Percentiles rank a stretch among this genome's conserved stretches.
These are phyloP conservation scores for Bipolaris gigantea DNA, from an alignment of 2,329 filamentous ascomycete species.

Conservation along the genomic window DNA sequence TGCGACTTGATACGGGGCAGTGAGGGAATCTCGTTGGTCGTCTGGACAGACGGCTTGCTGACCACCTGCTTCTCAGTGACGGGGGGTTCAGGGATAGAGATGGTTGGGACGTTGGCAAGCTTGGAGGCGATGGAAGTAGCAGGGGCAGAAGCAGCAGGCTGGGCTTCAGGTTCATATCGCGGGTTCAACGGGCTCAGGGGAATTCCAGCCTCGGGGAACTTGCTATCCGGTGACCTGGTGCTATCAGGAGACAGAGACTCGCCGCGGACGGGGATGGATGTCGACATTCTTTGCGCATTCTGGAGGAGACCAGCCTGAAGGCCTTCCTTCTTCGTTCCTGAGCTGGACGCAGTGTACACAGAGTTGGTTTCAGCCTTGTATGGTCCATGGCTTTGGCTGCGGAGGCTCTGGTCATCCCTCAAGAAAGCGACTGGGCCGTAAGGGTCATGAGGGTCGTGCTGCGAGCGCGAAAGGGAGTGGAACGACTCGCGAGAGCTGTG, in stretches of 20 bases:
- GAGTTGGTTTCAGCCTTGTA: conserved; percentile 50
- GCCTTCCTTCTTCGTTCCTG: conserved; percentile 49
- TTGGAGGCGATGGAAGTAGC: conserved; percentile 32
- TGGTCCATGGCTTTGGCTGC: conserved; percentile 26
- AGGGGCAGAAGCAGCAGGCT: conserved; percentile 1
- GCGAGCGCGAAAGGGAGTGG: conserved; percentile 77
- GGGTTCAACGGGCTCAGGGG: conserved; percentile 38
- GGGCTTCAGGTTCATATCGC: conserved; percentile 19
- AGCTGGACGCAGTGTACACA: conserved; percentile 56
- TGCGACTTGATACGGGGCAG: conserved; percentile 41
- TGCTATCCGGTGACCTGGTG: conserved; percentile 35
- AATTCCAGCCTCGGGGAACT: conserved; percentile 39
- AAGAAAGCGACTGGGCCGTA: conserved; percentile 71
- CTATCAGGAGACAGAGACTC: conserved; percentile 43
- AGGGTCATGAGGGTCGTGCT: conserved; percentile 77
- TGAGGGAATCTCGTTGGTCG: conserved; percentile 21
- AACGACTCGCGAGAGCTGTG: conserved; percentile 83
- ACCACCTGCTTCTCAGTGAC: conserved; percentile 28
- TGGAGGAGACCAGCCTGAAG: conserved; percentile 56
- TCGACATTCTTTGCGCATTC: conserved; percentile 62
- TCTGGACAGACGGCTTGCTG: conserved; percentile 29
- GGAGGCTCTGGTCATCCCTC: conserved; percentile 47
- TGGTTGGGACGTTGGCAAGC: conserved; percentile 33
- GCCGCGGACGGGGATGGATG: conserved; percentile 52
- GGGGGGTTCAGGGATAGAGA: conserved; percentile 25